These are phyloP conservation scores for Nicotiana obtusifolia DNA, from an alignment of 257 asterid species.

Conservation along the genomic window DNA sequence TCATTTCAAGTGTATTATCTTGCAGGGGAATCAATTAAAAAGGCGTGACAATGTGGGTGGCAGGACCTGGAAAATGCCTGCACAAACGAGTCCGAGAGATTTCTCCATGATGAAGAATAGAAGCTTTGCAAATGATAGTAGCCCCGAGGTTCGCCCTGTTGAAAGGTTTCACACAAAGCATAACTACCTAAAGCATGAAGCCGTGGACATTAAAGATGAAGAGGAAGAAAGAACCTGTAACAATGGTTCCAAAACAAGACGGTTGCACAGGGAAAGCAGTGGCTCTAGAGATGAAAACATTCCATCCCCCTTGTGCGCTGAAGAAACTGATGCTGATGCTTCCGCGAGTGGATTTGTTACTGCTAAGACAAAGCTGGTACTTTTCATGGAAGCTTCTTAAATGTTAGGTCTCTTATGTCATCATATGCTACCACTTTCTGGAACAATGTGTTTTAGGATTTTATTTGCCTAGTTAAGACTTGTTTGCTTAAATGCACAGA, in stretches of 20 bases:
- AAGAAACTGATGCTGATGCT: conserved; percentile 56
- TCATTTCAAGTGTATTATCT: conserved; percentile 15
- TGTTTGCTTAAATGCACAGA: conserved; percentile 2
- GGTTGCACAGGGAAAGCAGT: conserved; percentile 44
- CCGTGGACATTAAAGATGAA: conserved; percentile 28
- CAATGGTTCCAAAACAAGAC: conserved; percentile 44
- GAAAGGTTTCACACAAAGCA: conserved; percentile 31
- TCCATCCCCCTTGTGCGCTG: conserved; percentile 52
- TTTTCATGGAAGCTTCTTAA: not conserved
- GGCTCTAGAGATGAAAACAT: conserved; percentile 51
- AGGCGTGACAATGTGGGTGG: conserved; percentile 30
- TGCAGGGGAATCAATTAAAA: conserved; percentile 46
- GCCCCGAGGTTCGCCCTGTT: conserved; percentile 45
- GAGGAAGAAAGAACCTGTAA: conserved; percentile 47
- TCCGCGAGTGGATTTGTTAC: conserved; percentile 83
- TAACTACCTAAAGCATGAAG: conserved; percentile 27
- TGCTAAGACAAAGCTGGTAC: conserved; percentile 89
- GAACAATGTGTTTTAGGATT: not conserved
- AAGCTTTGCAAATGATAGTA: conserved; percentile 29
- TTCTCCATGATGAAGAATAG: conserved; percentile 35
- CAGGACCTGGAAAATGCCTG: conserved; percentile 40
- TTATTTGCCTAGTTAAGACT: not conserved
- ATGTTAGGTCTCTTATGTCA: not conserved
- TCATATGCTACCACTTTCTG: not conserved
- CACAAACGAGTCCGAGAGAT: conserved; percentile 56